Percentiles rank a stretch among this genome's conserved stretches.
These are phyloP conservation scores for Yarrowia sp. DNA, from an alignment of 805 yeast genomes.

Conservation along the genomic window DNA sequence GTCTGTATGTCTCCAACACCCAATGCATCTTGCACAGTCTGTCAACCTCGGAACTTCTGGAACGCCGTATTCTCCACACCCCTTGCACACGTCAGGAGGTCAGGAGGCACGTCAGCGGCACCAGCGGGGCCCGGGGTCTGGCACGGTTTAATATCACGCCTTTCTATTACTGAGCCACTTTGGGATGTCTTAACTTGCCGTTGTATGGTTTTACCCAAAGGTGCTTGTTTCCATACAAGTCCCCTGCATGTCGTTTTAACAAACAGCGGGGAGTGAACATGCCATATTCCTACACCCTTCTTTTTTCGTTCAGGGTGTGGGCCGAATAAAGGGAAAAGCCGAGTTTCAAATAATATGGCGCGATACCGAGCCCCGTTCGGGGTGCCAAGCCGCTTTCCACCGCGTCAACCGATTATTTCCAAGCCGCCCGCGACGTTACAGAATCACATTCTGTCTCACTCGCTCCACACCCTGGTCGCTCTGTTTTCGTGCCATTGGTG, in stretches of 20 bases:
- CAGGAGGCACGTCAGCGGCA: neutral
- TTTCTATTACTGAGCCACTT: neutral
- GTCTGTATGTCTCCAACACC: too few species aligned
- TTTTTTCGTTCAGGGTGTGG: neutral
- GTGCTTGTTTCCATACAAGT: slow-evolving; percentile 5
- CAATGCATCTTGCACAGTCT: too few species aligned
- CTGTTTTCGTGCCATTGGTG: slow-evolving; percentile 38
- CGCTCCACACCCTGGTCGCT: slow-evolving; percentile 23
- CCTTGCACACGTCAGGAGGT: slow-evolving; percentile 1
- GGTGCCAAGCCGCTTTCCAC: too few species aligned
- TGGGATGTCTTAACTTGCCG: slow-evolving; percentile 13
- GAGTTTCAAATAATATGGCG: neutral
- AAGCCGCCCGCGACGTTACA: neutral
- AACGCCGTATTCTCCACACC: neutral
- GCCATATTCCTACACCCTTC: slow-evolving; percentile 1
- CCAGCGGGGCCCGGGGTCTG: neutral
- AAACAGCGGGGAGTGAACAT: slow-evolving; percentile 13
- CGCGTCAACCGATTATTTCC: neutral
- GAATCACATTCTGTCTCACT: slow-evolving; percentile 34
- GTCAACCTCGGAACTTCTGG: too few species aligned
- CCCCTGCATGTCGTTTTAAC: slow-evolving; percentile 20
- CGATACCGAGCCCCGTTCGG: neutral
- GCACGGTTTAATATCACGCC: neutral
- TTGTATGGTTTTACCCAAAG: too few species aligned
- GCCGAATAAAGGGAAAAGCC: neutral